These are phyloP conservation scores for Theobroma grandiflorum DNA, from an alignment of 441 rosid genomes.

Conservation along the genomic window DNA sequence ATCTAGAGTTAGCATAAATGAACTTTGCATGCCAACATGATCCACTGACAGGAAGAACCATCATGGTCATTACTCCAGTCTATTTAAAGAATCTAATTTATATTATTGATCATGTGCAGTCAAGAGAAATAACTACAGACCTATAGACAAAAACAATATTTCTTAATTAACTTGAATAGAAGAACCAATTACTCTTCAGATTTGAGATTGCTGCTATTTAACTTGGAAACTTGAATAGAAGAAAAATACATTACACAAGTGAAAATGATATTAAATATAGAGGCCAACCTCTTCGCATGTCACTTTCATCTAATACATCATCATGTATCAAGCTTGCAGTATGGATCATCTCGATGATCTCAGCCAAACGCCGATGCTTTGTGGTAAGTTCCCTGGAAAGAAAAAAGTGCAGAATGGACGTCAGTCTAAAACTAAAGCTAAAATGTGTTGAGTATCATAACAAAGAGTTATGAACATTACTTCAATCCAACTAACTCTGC, in stretches of 20 bases:
- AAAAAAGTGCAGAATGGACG: conserved; percentile 25
- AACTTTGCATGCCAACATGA: background rate
- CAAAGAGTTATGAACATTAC: conserved; percentile 41
- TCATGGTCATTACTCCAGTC: background rate
- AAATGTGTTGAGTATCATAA: background rate
- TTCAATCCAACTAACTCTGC: conserved; percentile 75
- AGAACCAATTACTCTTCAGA: background rate
- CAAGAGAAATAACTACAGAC: background rate
- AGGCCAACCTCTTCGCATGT: conserved; percentile 83
- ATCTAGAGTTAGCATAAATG: background rate
- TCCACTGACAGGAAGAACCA: background rate
- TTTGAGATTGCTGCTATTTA: conserved; percentile 1
- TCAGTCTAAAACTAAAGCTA: background rate
- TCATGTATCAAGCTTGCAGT: conserved; percentile 98
- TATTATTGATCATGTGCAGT: background rate
- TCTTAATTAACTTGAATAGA: conserved; percentile 1
- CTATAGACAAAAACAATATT: background rate
- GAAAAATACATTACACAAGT: background rate
- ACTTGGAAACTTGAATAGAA: background rate
- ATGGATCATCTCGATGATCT: conserved; percentile 98
- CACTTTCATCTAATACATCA: conserved; percentile 91
- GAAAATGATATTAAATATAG: background rate
- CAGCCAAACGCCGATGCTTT: conserved; percentile 87
- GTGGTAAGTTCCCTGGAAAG: conserved; percentile 74
- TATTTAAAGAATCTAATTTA: background rate